Percentiles rank a stretch among this genome's conserved stretches.
These are phyloP conservation scores for Lasiosphaeris hirsuta DNA, from an alignment of 495 filamentous ascomycete genomes.

Conservation along the genomic window DNA sequence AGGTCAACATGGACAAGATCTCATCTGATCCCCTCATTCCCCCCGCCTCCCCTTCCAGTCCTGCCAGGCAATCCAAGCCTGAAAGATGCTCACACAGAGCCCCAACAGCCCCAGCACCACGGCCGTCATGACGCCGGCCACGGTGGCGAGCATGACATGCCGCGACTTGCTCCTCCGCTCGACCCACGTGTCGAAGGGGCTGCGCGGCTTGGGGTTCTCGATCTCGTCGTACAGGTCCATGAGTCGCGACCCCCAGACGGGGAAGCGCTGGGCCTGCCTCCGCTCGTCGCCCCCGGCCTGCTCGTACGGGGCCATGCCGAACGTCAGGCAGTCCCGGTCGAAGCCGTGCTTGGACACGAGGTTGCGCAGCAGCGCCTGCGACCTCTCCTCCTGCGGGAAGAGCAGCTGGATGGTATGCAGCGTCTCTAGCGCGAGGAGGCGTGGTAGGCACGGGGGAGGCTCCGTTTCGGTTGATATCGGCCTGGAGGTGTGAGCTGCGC, in stretches of 20 bases:
- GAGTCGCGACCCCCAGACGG: conserved; percentile 32
- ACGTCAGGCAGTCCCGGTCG: conserved; percentile 24
- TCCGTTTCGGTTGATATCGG: too few species aligned
- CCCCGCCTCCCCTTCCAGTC: conserved; percentile 16
- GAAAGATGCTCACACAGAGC: conserved; percentile 25
- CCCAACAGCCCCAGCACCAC: conserved; percentile 26
- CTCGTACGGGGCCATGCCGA: conserved; percentile 12
- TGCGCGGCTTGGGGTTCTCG: conserved; percentile 37
- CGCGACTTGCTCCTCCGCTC: conserved; percentile 37
- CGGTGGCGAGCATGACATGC: conserved; percentile 40
- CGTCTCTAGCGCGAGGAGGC: conserved; percentile 34
- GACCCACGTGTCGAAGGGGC: conserved; percentile 35
- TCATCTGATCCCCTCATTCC: too few species aligned
- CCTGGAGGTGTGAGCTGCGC: too few species aligned
- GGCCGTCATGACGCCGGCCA: conserved; percentile 34
- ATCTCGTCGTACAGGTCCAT: conserved; percentile 39
- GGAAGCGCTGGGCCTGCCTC: conserved; percentile 25
- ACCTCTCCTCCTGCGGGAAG: conserved; percentile 34
- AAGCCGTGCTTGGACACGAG: conserved; percentile 32
- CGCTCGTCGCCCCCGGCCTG: conserved; percentile 5
- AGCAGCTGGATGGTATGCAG: conserved; percentile 35
- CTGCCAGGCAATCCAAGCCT: conserved; percentile 33
- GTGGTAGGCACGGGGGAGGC: conserved; percentile 17
- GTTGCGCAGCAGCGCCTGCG: conserved; percentile 28
- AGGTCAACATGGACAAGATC: too few species aligned